Conservation (phyloP, 2,329 filamentous ascomycete species). For the Talaromyces sp. region DNA sequence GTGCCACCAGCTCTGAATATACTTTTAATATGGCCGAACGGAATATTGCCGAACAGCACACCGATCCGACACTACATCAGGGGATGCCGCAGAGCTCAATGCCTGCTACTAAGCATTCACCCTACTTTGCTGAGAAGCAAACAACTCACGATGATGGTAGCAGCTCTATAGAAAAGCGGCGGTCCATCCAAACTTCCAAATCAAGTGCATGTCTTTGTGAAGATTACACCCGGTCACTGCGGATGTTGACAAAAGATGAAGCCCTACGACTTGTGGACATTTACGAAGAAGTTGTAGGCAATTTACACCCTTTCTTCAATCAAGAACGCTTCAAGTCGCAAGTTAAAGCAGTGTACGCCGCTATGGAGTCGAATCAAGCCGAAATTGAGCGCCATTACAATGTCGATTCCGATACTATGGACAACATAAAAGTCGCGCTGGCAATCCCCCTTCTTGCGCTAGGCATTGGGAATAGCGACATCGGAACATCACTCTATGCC, state of each 20-base stretch:
- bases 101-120: background rate
- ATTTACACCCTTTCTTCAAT: conserved; percentile 4
- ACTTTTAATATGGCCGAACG: background rate
- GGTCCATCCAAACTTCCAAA: background rate
- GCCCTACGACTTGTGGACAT: background rate
- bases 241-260: background rate
- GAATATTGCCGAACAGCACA: background rate
- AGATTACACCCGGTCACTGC: background rate
- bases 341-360: background rate
- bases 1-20: background rate
- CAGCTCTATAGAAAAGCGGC: background rate
- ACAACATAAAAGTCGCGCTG: background rate
- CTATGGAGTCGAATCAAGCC: background rate
- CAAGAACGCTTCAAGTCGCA: background rate
- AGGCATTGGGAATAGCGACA: background rate
- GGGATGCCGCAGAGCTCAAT: background rate
- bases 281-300: background rate
- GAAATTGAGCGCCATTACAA: background rate
- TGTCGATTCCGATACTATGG: background rate
- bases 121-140: background rate
- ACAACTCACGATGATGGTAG: background rate
- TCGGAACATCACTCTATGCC: background rate
- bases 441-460: background rate
- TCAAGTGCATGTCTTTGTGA: background rate
- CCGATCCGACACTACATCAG: background rate